These are phyloP conservation scores for Dianthus caryophyllus DNA, from an alignment of 148 eudicot genomes.

Conservation along the genomic window DNA sequence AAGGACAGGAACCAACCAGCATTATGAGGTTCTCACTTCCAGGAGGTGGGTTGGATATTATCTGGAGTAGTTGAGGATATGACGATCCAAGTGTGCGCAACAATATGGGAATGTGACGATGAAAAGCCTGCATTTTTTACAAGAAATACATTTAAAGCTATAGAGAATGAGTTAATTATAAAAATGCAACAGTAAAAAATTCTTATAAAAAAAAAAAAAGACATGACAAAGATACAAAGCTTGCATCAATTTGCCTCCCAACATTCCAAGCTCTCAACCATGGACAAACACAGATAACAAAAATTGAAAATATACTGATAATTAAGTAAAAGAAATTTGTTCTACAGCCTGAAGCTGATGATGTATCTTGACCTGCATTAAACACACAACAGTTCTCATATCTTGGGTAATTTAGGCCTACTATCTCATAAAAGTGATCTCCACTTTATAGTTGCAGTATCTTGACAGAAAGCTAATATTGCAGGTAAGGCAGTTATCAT, in stretches of 20 bases:
- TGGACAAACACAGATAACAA: slow-evolving; percentile 2
- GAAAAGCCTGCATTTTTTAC: slow-evolving; percentile 63
- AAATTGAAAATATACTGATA: neutral
- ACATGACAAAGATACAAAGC: too few relatives aligned
- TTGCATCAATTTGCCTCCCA: neutral
- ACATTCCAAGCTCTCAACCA: neutral
- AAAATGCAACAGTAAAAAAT: neutral
- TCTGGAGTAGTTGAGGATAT: slow-evolving; percentile 59
- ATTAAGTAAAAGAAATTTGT: neutral
- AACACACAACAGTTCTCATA: neutral
- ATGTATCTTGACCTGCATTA: neutral
- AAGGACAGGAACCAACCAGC: slow-evolving; percentile 43
- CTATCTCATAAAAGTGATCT: neutral
- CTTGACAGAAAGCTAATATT: neutral
- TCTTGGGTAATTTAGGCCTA: neutral
- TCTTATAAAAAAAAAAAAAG: too few relatives aligned
- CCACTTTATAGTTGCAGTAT: neutral
- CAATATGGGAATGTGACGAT: slow-evolving; percentile 79
- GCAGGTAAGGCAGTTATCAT: too few relatives aligned
- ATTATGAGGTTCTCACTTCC: slow-evolving; percentile 91
- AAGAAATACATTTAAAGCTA: neutral
- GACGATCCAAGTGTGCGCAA: slow-evolving; percentile 74
- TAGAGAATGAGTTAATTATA: neutral
- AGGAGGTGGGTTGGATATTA: slow-evolving; percentile 81
- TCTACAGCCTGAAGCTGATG: slow-evolving; percentile 2